Evolutionary conservation across 163 green algal species (phyloP).

Genomic region (Chlorella variabilis): DNA sequence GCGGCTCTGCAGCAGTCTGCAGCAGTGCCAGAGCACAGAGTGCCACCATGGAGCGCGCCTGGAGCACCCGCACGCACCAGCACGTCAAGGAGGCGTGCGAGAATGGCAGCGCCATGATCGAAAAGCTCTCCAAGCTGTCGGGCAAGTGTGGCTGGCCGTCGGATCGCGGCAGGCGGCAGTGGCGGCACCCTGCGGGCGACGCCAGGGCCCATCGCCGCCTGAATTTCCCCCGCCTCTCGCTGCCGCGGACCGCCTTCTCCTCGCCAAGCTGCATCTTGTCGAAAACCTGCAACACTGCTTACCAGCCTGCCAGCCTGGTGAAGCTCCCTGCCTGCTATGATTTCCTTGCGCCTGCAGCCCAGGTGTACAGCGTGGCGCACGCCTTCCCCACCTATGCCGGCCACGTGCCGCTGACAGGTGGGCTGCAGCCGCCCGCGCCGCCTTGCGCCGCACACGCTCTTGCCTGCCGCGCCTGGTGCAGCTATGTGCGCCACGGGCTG

Average conservation of each 20-base stretch:
- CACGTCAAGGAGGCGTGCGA: constrained; percentile 19
- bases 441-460: background rate
- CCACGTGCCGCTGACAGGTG: constrained; percentile 9
- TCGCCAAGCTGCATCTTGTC: too few species aligned
- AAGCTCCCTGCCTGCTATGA: background rate
- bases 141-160: too few species aligned
- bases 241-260: background rate
- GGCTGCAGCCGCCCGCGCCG: background rate
- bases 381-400: background rate
- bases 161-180: too few species aligned
- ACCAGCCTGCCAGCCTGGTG: too few species aligned
- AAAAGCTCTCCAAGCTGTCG: constrained; percentile 19
- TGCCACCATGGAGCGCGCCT: background rate
- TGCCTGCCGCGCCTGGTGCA: too few species aligned
- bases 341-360: background rate
- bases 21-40: too few species aligned
- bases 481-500: too few species aligned
- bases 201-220: too few species aligned
- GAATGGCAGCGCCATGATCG: constrained; percentile 5
- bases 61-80: constrained; percentile 27
- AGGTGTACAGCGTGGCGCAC: constrained; percentile 21
- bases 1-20: too few species aligned
- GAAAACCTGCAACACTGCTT: too few species aligned
- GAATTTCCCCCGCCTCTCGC: background rate
- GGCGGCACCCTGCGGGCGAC: too few species aligned